Conservation (phyloP, 345 rosid species). For the Melaleuca quinquenervia region DNA sequence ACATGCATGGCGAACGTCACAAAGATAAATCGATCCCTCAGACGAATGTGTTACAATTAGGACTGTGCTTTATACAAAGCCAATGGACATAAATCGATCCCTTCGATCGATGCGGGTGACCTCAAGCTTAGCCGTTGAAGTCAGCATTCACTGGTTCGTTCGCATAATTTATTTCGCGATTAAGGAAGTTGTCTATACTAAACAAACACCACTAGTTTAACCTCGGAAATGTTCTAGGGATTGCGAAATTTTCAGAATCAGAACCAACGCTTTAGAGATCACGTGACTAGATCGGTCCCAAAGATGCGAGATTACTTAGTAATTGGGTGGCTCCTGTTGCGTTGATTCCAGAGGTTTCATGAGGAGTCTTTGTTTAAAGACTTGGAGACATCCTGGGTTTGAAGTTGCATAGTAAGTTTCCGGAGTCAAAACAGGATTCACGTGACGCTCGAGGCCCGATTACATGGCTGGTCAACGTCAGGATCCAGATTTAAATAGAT, state of each 20-base stretch:
- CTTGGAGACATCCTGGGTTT: not conserved
- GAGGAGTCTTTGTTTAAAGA: not conserved
- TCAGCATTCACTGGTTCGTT: not conserved
- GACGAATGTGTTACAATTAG: not conserved
- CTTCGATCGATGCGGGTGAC: not conserved
- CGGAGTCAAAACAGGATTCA: not conserved
- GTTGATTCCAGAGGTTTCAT: not conserved
- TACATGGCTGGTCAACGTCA: not conserved
- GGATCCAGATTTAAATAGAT: not conserved
- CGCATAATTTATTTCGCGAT: not conserved
- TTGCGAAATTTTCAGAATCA: not conserved
- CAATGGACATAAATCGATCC: not conserved
- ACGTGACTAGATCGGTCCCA: not conserved
- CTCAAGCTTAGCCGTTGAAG: not conserved
- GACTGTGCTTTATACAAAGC: not conserved
- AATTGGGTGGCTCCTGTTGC: not conserved
- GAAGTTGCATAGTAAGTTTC: not conserved
- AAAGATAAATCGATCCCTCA: too few species aligned
- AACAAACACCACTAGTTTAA: not conserved
- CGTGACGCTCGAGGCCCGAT: not conserved
- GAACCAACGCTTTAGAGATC: not conserved
- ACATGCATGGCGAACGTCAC: not conserved
- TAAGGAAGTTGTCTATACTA: not conserved
- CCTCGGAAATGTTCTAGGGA: not conserved
- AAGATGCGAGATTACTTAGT: not conserved